Conservation (phyloP, 1,139 yeast genomes). For the Pichia norvegensis region DNA sequence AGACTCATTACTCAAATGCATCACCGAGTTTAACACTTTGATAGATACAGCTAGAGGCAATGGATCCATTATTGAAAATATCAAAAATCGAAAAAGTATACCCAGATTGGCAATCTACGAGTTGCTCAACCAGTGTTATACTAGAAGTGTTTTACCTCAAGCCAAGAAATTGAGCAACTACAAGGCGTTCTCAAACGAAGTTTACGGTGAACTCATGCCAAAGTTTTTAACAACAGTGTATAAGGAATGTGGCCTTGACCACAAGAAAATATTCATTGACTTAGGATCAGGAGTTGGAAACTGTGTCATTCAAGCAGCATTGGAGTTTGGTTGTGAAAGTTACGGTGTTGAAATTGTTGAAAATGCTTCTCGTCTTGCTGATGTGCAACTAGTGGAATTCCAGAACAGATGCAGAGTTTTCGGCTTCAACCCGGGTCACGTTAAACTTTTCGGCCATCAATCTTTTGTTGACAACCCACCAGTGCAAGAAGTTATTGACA, state of each 20-base stretch:
- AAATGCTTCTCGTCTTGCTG: slow-evolving; percentile 66
- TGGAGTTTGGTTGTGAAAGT: slow-evolving; percentile 76
- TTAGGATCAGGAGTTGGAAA: slow-evolving; percentile 94
- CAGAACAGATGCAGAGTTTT: slow-evolving; percentile 48
- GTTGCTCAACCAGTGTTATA: slow-evolving; percentile 60
- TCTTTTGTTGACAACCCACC: slow-evolving; percentile 62
- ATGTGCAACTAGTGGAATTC: slow-evolving; percentile 51
- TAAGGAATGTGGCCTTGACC: slow-evolving; percentile 49
- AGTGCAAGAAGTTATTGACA: slow-evolving; percentile 46
- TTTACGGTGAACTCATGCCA: slow-evolving; percentile 87
- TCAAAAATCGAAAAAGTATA: slow-evolving; percentile 32
- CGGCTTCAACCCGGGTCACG: slow-evolving; percentile 53
- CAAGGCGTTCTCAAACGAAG: slow-evolving; percentile 83
- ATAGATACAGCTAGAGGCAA: slow-evolving; percentile 30
- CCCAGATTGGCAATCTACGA: slow-evolving; percentile 61
- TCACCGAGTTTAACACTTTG: slow-evolving; percentile 36
- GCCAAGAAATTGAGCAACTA: slow-evolving; percentile 59
- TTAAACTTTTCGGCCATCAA: slow-evolving; percentile 54
- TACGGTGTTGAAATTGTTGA: slow-evolving; percentile 90
- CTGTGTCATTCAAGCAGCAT: slow-evolving; percentile 81
- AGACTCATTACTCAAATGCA: slow-evolving; percentile 28
- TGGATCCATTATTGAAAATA: slow-evolving; percentile 27
- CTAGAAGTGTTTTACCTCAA: slow-evolving; percentile 72
- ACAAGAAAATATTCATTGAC: slow-evolving; percentile 57
- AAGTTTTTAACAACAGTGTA: slow-evolving; percentile 63